A percentile compares a stretch with the other conserved stretches of the same genome.
phyloP scores from a whole-genome alignment of 2,329 filamentous ascomycete species.

The Cordyceps pruinosa region DNA sequence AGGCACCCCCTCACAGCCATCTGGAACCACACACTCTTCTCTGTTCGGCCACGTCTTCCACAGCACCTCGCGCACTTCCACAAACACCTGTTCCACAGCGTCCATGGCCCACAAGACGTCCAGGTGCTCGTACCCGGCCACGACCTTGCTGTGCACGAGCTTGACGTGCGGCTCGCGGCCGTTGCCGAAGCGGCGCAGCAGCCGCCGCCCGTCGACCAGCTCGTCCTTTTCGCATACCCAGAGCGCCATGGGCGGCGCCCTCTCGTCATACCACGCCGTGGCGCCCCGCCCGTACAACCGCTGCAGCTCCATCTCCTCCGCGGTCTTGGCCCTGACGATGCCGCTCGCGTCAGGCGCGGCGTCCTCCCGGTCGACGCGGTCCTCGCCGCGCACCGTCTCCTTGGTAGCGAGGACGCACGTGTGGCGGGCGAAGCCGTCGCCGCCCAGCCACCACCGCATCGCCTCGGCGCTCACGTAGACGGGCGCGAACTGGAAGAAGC shows the following conservation, averaged over 20 bases:
- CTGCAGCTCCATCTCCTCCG: slow-evolving; percentile 25
- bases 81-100: slow-evolving; percentile 72
- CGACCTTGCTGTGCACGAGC: slow-evolving; percentile 74
- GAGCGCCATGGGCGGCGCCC: slow-evolving; percentile 74
- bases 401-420: slow-evolving; percentile 80
- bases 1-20: slow-evolving; percentile 50
- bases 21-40: slow-evolving; percentile 54
- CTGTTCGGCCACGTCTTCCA: slow-evolving; percentile 66
- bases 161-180: slow-evolving; percentile 75
- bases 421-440: slow-evolving; percentile 71
- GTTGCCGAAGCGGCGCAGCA: slow-evolving; percentile 67
- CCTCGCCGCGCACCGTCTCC: slow-evolving; percentile 58
- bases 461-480: slow-evolving; percentile 84
- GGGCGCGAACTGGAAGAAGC: slow-evolving; percentile 88
- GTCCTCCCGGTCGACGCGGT: slow-evolving; percentile 52
- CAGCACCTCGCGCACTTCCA: slow-evolving; percentile 70
- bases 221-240: slow-evolving; percentile 82
- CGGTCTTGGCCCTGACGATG: slow-evolving; percentile 14
- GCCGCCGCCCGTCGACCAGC: slow-evolving; percentile 71
- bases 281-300: slow-evolving; percentile 38
- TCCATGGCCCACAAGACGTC: slow-evolving; percentile 96
- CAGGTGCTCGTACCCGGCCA: slow-evolving; percentile 85
- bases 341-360: slow-evolving; percentile 17
- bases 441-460: slow-evolving; percentile 93
- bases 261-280: slow-evolving; percentile 74